Conservation (phyloP, 805 yeast genomes). For the Candida orba region DNA sequence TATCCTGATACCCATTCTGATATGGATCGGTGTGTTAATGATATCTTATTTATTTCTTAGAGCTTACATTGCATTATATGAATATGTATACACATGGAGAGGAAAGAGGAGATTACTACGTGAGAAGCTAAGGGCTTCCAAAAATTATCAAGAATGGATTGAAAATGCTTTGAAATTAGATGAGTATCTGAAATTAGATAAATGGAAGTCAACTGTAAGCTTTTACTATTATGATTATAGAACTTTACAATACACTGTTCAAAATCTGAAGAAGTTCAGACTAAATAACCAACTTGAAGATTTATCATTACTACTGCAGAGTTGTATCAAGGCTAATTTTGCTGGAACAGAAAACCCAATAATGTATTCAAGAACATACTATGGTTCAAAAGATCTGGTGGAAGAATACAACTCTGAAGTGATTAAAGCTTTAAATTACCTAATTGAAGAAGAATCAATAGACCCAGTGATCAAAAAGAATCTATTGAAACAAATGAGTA, state of each 20-base stretch:
- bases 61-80: slow-evolving; percentile 55
- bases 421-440: slow-evolving; percentile 35
- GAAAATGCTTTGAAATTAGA: slow-evolving; percentile 52
- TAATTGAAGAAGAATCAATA: slow-evolving; percentile 33
- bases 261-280: slow-evolving; percentile 30
- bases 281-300: slow-evolving; percentile 30
- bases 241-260: slow-evolving; percentile 44
- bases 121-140: slow-evolving; percentile 40
- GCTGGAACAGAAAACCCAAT: slow-evolving; percentile 73
- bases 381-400: slow-evolving; percentile 62
- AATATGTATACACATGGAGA: slow-evolving; percentile 50
- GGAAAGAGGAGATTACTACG: slow-evolving; percentile 48
- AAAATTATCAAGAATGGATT: slow-evolving; percentile 55
- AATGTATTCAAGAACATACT: slow-evolving; percentile 66
- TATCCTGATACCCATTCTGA: slow-evolving; percentile 39
- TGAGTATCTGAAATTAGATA: slow-evolving; percentile 46
- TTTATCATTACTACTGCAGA: slow-evolving; percentile 49
- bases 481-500: slow-evolving; percentile 50
- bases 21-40: slow-evolving; percentile 49
- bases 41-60: slow-evolving; percentile 46
- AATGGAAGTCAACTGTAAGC: slow-evolving; percentile 55
- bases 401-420: slow-evolving; percentile 49
- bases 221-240: slow-evolving; percentile 65
- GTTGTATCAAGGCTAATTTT: slow-evolving; percentile 64
- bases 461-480: slow-evolving; percentile 35